A percentile compares a stretch with the other conserved stretches of the same genome.
These are phyloP conservation scores for Lachancea quebecensis DNA, from an alignment of 805 yeast genomes.

Conservation along the genomic window DNA sequence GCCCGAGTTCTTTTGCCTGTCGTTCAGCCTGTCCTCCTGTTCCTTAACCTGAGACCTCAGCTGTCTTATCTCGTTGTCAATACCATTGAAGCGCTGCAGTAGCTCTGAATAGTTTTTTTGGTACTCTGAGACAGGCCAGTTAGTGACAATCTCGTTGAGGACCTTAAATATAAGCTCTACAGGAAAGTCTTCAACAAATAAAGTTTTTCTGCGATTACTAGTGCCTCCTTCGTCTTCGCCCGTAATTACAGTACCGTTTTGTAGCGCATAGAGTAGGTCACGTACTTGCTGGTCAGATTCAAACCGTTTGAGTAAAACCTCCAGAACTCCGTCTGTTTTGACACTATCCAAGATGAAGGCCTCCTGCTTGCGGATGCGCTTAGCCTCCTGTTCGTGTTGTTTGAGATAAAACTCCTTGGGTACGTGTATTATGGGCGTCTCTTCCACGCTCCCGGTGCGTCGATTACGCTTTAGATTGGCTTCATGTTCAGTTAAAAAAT, in stretches of 20 bases:
- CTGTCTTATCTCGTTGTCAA: constrained; percentile 34
- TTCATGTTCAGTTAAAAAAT: constrained; percentile 28
- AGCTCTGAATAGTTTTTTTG: constrained; percentile 38
- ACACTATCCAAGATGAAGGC: constrained; percentile 20
- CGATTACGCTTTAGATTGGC: constrained; percentile 30
- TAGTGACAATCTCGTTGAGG: constrained; percentile 28
- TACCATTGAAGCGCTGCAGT: constrained; percentile 38
- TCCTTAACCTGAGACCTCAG: constrained; percentile 12
- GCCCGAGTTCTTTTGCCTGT: constrained; percentile 23
- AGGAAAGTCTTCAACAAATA: constrained; percentile 35
- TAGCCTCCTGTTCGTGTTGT: constrained; percentile 21
- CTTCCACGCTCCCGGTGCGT: constrained; percentile 28
- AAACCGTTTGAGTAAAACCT: constrained; percentile 29
- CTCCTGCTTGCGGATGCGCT: constrained; percentile 13
- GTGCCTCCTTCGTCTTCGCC: constrained; percentile 15
- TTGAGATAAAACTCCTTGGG: constrained; percentile 23
- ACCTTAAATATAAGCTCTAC: constrained; percentile 24
- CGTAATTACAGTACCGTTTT: constrained; percentile 34
- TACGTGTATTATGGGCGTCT: constrained; percentile 24
- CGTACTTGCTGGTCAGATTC: constrained; percentile 27
- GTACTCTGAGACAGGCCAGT: constrained; percentile 35
- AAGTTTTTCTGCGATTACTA: constrained; percentile 26
- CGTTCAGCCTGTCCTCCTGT: constrained; percentile 20
- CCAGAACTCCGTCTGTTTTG: constrained; percentile 24
- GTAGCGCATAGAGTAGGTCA: constrained; percentile 38